These are phyloP conservation scores for Eutypa lata DNA, from an alignment of 2,329 filamentous ascomycete species.

Conservation along the genomic window DNA sequence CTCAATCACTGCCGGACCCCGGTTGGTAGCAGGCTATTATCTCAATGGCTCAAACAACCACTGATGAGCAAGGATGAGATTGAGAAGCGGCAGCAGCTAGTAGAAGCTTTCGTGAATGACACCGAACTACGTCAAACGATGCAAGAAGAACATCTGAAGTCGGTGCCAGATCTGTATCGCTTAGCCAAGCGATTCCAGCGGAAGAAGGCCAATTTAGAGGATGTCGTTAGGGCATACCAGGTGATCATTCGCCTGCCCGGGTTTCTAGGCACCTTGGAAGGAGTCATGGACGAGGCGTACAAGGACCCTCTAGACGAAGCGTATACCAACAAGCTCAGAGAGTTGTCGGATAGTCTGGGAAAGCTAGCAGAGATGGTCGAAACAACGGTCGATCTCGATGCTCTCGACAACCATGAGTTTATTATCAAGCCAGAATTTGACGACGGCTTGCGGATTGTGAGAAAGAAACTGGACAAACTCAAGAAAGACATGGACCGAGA, in stretches of 20 bases:
- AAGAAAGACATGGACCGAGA: slow-evolving; percentile 80
- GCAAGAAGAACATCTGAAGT: slow-evolving; percentile 91
- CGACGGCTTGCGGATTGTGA: slow-evolving; percentile 80
- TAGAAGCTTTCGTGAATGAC: slow-evolving; percentile 90
- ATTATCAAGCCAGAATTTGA: slow-evolving; percentile 99
- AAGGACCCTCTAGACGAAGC: slow-evolving; percentile 80
- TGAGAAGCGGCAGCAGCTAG: slow-evolving; percentile 85
- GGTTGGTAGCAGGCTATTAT: slow-evolving; percentile 80
- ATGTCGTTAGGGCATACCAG: slow-evolving; percentile 94
- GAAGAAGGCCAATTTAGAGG: slow-evolving; percentile 85
- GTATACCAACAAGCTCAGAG: slow-evolving; percentile 80
- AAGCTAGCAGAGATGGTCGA: slow-evolving; percentile 98
- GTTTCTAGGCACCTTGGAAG: slow-evolving; percentile 84
- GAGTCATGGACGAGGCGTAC: slow-evolving; percentile 93
- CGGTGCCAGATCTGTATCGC: slow-evolving; percentile 90
- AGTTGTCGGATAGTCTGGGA: slow-evolving; percentile 72
- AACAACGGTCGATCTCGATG: slow-evolving; percentile 93
- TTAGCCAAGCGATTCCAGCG: slow-evolving; percentile 93
- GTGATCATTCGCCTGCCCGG: slow-evolving; percentile 88
- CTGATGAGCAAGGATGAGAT: slow-evolving; percentile 90
- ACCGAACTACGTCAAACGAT: slow-evolving; percentile 92
- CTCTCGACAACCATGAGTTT: slow-evolving; percentile 94
- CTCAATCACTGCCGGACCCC: slow-evolving; percentile 98
- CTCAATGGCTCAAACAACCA: slow-evolving; percentile 97
- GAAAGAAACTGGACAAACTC: slow-evolving; percentile 84